These are phyloP conservation scores for Thelonectria discophora DNA, from an alignment of 2,329 filamentous ascomycete genomes.

Conservation along the genomic window DNA sequence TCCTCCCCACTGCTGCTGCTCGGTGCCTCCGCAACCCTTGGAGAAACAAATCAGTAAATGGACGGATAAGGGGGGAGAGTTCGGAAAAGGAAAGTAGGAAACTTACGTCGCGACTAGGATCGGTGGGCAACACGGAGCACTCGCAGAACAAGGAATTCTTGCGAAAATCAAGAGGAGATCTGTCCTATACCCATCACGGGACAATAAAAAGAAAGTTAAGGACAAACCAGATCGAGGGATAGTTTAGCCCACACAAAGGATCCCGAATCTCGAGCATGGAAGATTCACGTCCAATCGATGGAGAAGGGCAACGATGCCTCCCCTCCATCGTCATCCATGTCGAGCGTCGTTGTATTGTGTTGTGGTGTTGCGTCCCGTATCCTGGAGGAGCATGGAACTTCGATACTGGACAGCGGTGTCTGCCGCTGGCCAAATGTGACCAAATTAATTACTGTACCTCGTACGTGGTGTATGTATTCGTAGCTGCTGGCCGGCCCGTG, in stretches of 20 bases:
- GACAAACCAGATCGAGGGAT: constrained; percentile 32
- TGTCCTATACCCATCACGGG: constrained; percentile 11
- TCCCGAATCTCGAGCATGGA: constrained; percentile 27
- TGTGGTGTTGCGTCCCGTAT: constrained; percentile 6
- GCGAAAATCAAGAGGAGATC: constrained; percentile 32
- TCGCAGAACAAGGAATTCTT: constrained; percentile 8
- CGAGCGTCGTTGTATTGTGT: constrained; percentile 5
- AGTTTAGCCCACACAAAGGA: constrained; percentile 32
- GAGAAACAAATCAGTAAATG: constrained; percentile 3
- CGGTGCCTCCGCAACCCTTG: background rate
- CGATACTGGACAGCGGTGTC: background rate
- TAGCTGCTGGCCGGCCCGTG: constrained; percentile 30
- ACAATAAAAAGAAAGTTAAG: constrained; percentile 33
- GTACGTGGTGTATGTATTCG: constrained; percentile 25
- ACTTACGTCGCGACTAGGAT: constrained; percentile 11
- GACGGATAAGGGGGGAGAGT: background rate
- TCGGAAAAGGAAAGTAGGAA: background rate
- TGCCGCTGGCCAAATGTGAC: background rate
- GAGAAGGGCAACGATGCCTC: constrained; percentile 30
- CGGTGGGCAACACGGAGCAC: constrained; percentile 6
- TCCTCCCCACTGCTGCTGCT: constrained; percentile 5
- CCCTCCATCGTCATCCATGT: constrained; percentile 26
- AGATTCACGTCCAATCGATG: constrained; percentile 37
- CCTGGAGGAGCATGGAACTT: constrained; percentile 6
- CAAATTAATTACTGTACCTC: constrained; percentile 4